These are phyloP conservation scores for Jackrogersella multiformis DNA, from an alignment of 495 filamentous ascomycete species.

Conservation along the genomic window DNA sequence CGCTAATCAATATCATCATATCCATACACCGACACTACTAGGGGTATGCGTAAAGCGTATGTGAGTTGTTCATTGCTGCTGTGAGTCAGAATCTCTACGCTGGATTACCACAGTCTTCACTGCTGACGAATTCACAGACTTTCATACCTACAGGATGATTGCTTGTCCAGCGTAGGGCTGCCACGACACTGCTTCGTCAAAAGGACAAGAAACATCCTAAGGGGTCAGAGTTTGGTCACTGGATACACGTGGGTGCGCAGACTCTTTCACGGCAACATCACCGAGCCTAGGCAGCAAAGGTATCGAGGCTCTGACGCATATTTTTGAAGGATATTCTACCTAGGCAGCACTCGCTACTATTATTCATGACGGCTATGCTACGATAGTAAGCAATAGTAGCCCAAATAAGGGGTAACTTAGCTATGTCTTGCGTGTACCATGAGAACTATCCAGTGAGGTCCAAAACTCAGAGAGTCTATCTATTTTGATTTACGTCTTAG, in stretches of 20 bases:
- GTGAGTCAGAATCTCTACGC: not conserved
- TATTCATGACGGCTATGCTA: not conserved
- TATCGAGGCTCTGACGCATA: not conserved
- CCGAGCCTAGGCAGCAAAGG: not conserved
- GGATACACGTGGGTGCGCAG: not conserved
- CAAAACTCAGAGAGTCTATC: not conserved
- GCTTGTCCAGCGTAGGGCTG: not conserved
- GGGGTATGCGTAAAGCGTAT: not conserved
- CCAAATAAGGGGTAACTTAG: not conserved
- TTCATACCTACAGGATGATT: not conserved
- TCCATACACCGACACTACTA: not conserved
- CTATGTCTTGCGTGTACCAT: not conserved
- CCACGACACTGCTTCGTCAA: slow-evolving; percentile 9
- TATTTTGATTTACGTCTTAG: not conserved
- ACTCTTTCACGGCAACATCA: not conserved
- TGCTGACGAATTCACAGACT: not conserved
- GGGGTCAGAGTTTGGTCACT: not conserved
- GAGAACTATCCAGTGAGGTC: not conserved
- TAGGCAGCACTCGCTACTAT: not conserved
- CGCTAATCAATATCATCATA: not conserved
- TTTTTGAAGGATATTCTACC: not conserved
- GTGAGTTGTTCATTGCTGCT: slow-evolving; percentile 1
- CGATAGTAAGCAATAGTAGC: not conserved
- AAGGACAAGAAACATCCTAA: not conserved
- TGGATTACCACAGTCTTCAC: no score